These are phyloP conservation scores for Cladosporium oxysporum DNA, from an alignment of 2,329 filamentous ascomycete genomes.

Conservation along the genomic window DNA sequence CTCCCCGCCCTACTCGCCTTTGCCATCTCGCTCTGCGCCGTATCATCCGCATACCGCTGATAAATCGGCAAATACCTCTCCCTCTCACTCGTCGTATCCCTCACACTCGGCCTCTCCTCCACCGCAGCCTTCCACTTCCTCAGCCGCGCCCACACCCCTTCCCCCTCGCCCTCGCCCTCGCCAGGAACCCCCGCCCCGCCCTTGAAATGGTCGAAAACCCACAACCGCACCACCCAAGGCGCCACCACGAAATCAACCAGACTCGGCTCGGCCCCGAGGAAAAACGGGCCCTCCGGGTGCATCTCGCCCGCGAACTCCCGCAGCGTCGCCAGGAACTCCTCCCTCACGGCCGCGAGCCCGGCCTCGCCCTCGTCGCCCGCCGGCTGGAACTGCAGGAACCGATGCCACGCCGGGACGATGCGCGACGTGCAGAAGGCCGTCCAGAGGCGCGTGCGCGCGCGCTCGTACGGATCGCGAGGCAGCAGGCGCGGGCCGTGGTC, in stretches of 20 bases:
- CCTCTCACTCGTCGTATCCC: slow-evolving; percentile 67
- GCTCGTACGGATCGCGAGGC: slow-evolving; percentile 63
- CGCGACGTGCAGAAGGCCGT: slow-evolving; percentile 69
- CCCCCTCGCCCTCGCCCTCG: slow-evolving; percentile 50
- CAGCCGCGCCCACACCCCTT: slow-evolving; percentile 65
- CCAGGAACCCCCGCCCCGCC: slow-evolving; percentile 51
- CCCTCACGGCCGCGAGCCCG: slow-evolving; percentile 53
- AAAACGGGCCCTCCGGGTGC: slow-evolving; percentile 61
- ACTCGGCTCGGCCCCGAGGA: slow-evolving; percentile 63
- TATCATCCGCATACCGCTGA: slow-evolving; percentile 50
- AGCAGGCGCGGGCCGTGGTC: slow-evolving; percentile 55
- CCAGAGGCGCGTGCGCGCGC: slow-evolving; percentile 69
- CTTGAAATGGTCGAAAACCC: slow-evolving; percentile 76
- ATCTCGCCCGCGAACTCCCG: slow-evolving; percentile 64
- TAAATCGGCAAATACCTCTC: slow-evolving; percentile 70
- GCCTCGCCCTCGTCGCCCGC: slow-evolving; percentile 35
- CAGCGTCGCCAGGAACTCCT: slow-evolving; percentile 60
- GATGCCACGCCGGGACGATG: slow-evolving; percentile 70
- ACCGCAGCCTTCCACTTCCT: slow-evolving; percentile 64
- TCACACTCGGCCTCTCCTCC: slow-evolving; percentile 61
- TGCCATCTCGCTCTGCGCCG: slow-evolving; percentile 50
- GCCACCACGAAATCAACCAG: slow-evolving; percentile 71
- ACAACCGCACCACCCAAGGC: slow-evolving; percentile 70
- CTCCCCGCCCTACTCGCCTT: slow-evolving; percentile 59
- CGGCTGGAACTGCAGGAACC: slow-evolving; percentile 54